These are phyloP conservation scores for Entoloma clypeatum DNA, from an alignment of 1,284 basidiomycete genomes.

Conservation along the genomic window DNA sequence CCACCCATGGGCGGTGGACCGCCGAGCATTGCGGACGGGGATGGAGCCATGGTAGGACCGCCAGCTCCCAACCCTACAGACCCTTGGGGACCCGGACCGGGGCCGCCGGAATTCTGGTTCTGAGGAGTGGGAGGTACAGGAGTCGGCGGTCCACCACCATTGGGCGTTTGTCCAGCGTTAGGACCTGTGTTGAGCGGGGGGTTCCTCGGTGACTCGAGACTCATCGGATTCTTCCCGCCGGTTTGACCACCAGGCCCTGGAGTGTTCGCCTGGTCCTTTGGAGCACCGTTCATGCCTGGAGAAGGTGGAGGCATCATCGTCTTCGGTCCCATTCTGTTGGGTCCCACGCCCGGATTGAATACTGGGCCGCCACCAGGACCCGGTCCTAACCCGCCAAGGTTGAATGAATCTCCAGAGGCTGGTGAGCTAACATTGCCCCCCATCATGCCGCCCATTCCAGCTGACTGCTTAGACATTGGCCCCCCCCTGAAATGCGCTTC, in stretches of 20 bases:
- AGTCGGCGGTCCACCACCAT: slow-evolving; percentile 46
- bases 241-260: slow-evolving; percentile 8
- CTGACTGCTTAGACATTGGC: no score
- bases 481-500: slow-evolving; percentile 16
- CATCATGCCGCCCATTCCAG: slow-evolving; percentile 16
- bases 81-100: slow-evolving; percentile 12
- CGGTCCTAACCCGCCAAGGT: slow-evolving; percentile 27
- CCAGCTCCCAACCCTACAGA: slow-evolving; percentile 2
- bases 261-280: slow-evolving; percentile 35
- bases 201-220: slow-evolving; percentile 45
- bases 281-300: slow-evolving; percentile 38
- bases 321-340: slow-evolving; percentile 18
- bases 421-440: slow-evolving; percentile 32
- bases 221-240: slow-evolving; percentile 12
- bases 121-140: slow-evolving; percentile 33
- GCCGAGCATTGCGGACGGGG: slow-evolving; percentile 41
- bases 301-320: slow-evolving; percentile 42
- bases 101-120: slow-evolving; percentile 20
- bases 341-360: slow-evolving; percentile 22
- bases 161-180: slow-evolving; percentile 24
- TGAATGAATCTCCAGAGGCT: slow-evolving; percentile 31
- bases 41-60: slow-evolving; percentile 35
- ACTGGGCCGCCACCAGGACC: slow-evolving; percentile 29
- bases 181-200: slow-evolving; percentile 27
- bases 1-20: slow-evolving; percentile 26